These are phyloP conservation scores for Hypholoma fasciculare DNA, from an alignment of 768 basidiomycete genomes.

Conservation along the genomic window DNA sequence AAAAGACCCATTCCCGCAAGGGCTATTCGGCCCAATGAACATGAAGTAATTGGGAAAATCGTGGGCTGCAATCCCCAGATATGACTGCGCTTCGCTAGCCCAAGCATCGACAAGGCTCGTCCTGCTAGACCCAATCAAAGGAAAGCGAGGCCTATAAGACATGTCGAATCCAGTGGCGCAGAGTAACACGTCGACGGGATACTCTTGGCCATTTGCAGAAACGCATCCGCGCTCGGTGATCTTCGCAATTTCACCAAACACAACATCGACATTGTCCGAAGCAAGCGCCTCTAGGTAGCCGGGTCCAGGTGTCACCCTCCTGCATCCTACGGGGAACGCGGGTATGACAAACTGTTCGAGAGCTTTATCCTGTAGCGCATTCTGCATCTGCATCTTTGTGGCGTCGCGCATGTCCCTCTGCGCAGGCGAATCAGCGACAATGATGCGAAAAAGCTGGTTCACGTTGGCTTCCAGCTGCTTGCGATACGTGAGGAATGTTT, in stretches of 20 bases:
- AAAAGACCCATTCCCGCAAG: slow-evolving; percentile 27
- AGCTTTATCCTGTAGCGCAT: slow-evolving; percentile 37
- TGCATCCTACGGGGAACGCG: slow-evolving; percentile 29
- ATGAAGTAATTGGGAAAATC: slow-evolving; percentile 32
- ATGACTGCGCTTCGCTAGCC: slow-evolving; percentile 25
- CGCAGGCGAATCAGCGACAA: slow-evolving; percentile 26
- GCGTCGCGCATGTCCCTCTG: slow-evolving; percentile 24
- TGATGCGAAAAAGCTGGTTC: slow-evolving; percentile 28
- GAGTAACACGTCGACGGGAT: slow-evolving; percentile 29
- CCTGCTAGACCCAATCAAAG: slow-evolving; percentile 24
- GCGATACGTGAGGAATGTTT: slow-evolving; percentile 37
- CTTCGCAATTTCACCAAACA: slow-evolving; percentile 24
- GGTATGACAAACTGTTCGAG: slow-evolving; percentile 38
- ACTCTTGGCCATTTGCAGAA: slow-evolving; percentile 18
- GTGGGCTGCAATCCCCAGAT: slow-evolving; percentile 25
- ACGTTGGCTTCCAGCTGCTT: slow-evolving; percentile 35
- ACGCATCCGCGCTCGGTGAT: slow-evolving; percentile 28
- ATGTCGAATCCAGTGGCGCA: slow-evolving; percentile 36
- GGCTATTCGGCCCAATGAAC: slow-evolving; percentile 28
- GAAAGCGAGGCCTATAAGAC: slow-evolving; percentile 29
- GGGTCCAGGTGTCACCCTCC: slow-evolving; percentile 30
- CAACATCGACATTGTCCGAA: slow-evolving; percentile 25
- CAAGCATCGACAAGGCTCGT: slow-evolving; percentile 26
- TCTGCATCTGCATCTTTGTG: slow-evolving; percentile 35
- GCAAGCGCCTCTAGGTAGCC: slow-evolving; percentile 30